A percentile compares a stretch with the other conserved stretches of the same genome.
phyloP scores from a whole-genome alignment of 768 basidiomycete genomes.

The Suillus spraguei region DNA sequence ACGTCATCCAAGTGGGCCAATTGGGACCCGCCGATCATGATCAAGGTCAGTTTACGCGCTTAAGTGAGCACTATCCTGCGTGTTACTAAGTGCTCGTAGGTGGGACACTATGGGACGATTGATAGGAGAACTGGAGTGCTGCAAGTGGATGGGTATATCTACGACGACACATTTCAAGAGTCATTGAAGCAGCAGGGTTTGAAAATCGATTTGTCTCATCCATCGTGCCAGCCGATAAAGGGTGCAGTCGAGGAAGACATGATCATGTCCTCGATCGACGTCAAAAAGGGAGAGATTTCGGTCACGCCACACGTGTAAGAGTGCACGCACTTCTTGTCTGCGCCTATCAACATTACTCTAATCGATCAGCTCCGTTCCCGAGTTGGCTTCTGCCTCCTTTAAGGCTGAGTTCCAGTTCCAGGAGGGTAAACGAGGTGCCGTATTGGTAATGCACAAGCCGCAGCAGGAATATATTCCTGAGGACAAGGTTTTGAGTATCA shows the following conservation, averaged over 20 bases:
- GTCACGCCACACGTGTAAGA: constrained; percentile 26
- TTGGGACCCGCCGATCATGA: constrained; percentile 38
- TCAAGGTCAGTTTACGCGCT: constrained; percentile 27
- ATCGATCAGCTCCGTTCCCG: constrained; percentile 20
- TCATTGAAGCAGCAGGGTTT: constrained; percentile 21
- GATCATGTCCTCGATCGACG: constrained; percentile 29
- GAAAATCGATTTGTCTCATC: constrained; percentile 5
- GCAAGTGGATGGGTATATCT: constrained; percentile 35
- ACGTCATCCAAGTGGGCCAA: constrained; percentile 39
- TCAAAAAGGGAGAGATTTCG: constrained; percentile 12
- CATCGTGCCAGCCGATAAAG: constrained; percentile 17
- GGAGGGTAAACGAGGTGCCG: constrained; percentile 30
- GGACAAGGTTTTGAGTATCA: constrained; percentile 23
- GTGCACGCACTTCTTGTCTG: not conserved
- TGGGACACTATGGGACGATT: constrained; percentile 36
- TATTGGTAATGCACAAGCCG: constrained; percentile 37
- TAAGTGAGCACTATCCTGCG: not conserved
- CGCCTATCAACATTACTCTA: not conserved
- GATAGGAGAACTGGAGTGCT: constrained; percentile 32
- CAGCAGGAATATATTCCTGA: constrained; percentile 23
- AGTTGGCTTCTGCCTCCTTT: constrained; percentile 31
- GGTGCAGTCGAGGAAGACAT: constrained; percentile 23
- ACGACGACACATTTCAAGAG: constrained; percentile 22
- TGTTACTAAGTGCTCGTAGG: constrained; percentile 20
- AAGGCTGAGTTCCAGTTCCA: constrained; percentile 39